Percentiles rank a stretch among this genome's conserved stretches.
phyloP scores from a whole-genome alignment of 2,329 filamentous ascomycete species.

The Verticillium isaacii region DNA sequence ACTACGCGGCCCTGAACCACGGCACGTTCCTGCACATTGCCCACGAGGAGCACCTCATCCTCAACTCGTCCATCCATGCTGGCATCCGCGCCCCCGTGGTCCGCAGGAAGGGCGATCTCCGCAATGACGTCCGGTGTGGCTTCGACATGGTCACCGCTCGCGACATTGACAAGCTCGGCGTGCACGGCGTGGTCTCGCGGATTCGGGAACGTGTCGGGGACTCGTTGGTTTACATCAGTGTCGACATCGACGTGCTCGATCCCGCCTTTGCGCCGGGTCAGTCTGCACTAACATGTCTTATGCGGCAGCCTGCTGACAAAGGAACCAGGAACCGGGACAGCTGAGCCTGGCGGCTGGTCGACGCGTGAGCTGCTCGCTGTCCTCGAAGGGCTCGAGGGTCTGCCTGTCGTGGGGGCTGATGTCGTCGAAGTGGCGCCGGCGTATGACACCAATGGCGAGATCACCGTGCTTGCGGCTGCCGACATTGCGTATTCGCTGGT shows the following conservation, averaged over 20 bases:
- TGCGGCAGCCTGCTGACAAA: neutral
- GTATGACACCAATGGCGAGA: constrained; percentile 71
- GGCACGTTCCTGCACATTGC: constrained; percentile 59
- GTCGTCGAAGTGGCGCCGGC: constrained; percentile 75
- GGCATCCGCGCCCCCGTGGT: constrained; percentile 52
- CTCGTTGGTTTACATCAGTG: constrained; percentile 61
- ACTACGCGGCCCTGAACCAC: constrained; percentile 58
- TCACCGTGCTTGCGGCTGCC: constrained; percentile 67
- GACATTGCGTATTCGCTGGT: constrained; percentile 71
- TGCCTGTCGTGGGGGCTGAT: constrained; percentile 74
- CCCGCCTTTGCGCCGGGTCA: constrained; percentile 58
- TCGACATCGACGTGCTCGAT: constrained; percentile 80
- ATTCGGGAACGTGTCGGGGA: constrained; percentile 54
- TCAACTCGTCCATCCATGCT: constrained; percentile 56
- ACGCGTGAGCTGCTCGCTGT: constrained; percentile 72
- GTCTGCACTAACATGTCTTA: neutral
- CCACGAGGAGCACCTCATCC: constrained; percentile 55
- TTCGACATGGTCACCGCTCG: constrained; percentile 53
- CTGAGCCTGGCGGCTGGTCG: constrained; percentile 77
- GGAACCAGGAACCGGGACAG: constrained; percentile 61
- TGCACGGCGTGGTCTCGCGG: constrained; percentile 55
- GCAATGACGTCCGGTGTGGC: constrained; percentile 54
- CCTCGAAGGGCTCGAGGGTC: constrained; percentile 62
- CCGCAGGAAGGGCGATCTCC: constrained; percentile 43
- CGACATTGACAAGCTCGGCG: constrained; percentile 68